A percentile compares a stretch with the other conserved stretches of the same genome.
These are phyloP conservation scores for Mucor irregularis DNA, from an alignment of 371 early-diverging fungal genomes.

Conservation along the genomic window DNA sequence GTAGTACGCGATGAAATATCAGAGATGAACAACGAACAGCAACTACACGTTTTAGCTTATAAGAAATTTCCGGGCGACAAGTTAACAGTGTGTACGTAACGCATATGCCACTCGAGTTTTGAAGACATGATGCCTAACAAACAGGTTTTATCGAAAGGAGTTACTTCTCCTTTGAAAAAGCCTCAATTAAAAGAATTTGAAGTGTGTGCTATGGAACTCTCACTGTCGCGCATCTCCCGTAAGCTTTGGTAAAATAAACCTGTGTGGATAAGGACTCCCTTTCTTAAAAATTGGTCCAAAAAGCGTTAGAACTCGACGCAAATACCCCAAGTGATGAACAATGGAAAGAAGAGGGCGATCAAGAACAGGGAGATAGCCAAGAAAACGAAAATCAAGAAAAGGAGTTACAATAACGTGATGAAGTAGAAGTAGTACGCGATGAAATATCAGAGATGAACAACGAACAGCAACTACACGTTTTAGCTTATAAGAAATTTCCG, in stretches of 20 bases:
- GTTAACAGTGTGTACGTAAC: conserved; percentile 6
- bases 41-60: conserved; percentile 7
- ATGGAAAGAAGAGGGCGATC: conserved; percentile 36
- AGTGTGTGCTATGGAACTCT: conserved; percentile 2
- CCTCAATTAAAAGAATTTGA: background rate
- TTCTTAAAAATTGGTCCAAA: no score
- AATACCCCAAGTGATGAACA: conserved; percentile 13
- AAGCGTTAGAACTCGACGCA: conserved; percentile 15
- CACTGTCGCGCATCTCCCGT: conserved; percentile 10
- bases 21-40: conserved; percentile 10
- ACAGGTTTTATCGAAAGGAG: conserved; percentile 11
- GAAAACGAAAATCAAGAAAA: conserved; percentile 13
- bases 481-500: conserved; percentile 5
- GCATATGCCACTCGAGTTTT: conserved; percentile 14
- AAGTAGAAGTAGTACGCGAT: conserved; percentile 8
- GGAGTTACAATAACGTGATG: no score
- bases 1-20: conserved; percentile 4
- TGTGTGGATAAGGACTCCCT: no score
- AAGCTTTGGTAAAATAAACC: no score
- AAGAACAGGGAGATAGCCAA: conserved; percentile 8
- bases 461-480: conserved; percentile 8
- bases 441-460: conserved; percentile 5
- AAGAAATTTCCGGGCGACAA: conserved; percentile 3
- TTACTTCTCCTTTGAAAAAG: conserved; percentile 13
- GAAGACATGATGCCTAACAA: conserved; percentile 11